These are phyloP conservation scores for Globisporangium irregulare DNA, from an alignment of 352 stramenopile species.

Conservation along the genomic window DNA sequence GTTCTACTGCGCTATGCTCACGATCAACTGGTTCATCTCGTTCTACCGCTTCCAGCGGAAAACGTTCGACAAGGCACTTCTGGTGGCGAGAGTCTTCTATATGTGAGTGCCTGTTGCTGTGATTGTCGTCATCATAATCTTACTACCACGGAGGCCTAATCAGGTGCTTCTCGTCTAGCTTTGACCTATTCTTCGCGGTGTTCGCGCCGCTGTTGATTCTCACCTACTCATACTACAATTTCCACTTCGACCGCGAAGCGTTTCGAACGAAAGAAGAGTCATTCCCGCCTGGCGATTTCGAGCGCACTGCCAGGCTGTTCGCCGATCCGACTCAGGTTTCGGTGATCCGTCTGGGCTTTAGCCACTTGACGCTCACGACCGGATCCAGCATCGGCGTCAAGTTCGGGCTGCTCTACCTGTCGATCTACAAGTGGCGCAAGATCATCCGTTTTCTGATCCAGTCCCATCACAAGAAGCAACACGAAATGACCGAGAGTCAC, in stretches of 20 bases:
- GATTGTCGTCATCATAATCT: background rate
- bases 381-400: slow-evolving; percentile 18
- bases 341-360: slow-evolving; percentile 42
- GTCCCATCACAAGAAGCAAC: slow-evolving; percentile 11
- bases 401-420: slow-evolving; percentile 18
- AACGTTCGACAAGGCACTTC: slow-evolving; percentile 27
- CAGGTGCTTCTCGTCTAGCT: slow-evolving; percentile 18
- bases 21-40: slow-evolving; percentile 44
- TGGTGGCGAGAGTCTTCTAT: slow-evolving; percentile 35
- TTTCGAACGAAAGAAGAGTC: slow-evolving; percentile 34
- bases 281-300: slow-evolving; percentile 28
- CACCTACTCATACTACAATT: slow-evolving; percentile 37
- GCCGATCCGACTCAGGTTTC: slow-evolving; percentile 41
- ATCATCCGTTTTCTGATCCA: slow-evolving; percentile 21
- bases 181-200: slow-evolving; percentile 63
- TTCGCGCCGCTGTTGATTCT: slow-evolving; percentile 46
- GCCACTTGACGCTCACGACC: slow-evolving; percentile 40
- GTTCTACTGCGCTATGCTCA: slow-evolving; percentile 36
- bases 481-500: slow-evolving; percentile 11
- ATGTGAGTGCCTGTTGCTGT: slow-evolving; percentile 19
- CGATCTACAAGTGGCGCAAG: slow-evolving; percentile 26
- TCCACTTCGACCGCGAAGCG: slow-evolving; percentile 35
- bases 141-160: background rate
- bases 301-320: slow-evolving; percentile 40
- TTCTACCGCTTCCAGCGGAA: slow-evolving; percentile 45